Base-by-base conservation (phyloP, 106 monocot genomes). In the Dendrobium catenatum region DNA sequence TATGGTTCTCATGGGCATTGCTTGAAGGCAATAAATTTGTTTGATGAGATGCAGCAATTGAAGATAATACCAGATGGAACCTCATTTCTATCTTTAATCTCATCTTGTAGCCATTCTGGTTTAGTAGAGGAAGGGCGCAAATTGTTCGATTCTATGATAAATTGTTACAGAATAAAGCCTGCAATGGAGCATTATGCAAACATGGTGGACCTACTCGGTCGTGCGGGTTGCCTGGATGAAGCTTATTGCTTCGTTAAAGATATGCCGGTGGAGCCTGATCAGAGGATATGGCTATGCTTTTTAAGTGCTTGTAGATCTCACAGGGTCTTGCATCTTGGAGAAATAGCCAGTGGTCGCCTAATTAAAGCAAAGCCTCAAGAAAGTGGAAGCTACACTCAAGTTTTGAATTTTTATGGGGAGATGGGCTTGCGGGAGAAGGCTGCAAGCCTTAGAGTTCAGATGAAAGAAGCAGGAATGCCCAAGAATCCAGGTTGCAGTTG, bases 401-500 rank as follows among this genome's bases (percentile, higher is more conserved):
- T 91, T 66, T 64, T 85, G 77, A 88, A 85, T 20, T 85, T 91
- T 15, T 91, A 81, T 31, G 77, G 79, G 3, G 85, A 88, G 72
- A 78, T 72, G 54, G 88, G 88, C 13, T 76, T 88, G 78, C 10
- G 55, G 58, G 88, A 85, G 10, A 86, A 77, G 83, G 88, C 85
- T 16, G 85, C 79, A 19, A 55, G 37, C 0, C 42, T 83, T n/a
- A 91, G 81, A 48, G 2, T 83, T 51, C 70, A 73, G 33, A 85
- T 91, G 86, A 91, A 74, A 77, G 84, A 55, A 26, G 51, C 24
- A 72, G 86, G 88, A 20, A 40, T 82, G 83, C 80, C 8, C 56
- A 91, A 87, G 80, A 86, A 29, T 79, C 88, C 91, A 16, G 88
- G 91, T 13, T 91, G 88, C 81, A 91, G 91, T 77, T 88, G 87